These are phyloP conservation scores for Glycine tomentella DNA, from an alignment of 306 rosid species.

Conservation along the genomic window DNA sequence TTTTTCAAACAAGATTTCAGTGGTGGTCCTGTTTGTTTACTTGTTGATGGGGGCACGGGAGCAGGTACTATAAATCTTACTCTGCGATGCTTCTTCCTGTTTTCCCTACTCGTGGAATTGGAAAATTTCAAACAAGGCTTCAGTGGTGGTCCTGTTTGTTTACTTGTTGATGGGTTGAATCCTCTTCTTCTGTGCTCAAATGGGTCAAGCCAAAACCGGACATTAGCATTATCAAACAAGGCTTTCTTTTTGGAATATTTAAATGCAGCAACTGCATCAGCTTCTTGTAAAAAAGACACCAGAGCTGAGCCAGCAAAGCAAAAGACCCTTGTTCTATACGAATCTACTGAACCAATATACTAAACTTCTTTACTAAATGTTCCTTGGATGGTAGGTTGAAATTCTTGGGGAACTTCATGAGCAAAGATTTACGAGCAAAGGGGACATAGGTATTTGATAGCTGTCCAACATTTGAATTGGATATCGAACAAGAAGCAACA, in stretches of 20 bases:
- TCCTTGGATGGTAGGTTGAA: slow-evolving; percentile 51
- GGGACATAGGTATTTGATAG: slow-evolving; percentile 34
- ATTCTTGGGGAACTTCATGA: slow-evolving; percentile 55
- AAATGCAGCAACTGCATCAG: slow-evolving; percentile 52
- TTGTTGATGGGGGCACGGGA: not conserved
- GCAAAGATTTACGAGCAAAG: slow-evolving; percentile 31
- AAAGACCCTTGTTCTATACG: slow-evolving; percentile 41
- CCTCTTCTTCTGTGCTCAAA: slow-evolving; percentile 42
- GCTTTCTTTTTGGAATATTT: slow-evolving; percentile 49
- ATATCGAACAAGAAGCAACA: slow-evolving; percentile 38
- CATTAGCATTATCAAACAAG: slow-evolving; percentile 43
- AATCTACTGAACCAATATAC: slow-evolving; percentile 54
- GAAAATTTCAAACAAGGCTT: too few species aligned
- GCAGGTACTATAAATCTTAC: not conserved
- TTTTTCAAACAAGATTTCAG: slow-evolving; percentile 54
- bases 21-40: slow-evolving; percentile 39
- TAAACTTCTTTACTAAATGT: slow-evolving; percentile 50
- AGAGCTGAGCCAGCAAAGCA: slow-evolving; percentile 39
- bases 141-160: too few species aligned
- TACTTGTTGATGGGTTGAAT: not conserved
- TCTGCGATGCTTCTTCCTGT: too few species aligned
- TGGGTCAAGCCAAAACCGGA: slow-evolving; percentile 53
- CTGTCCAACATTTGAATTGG: slow-evolving; percentile 38
- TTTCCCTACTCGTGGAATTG: too few species aligned
- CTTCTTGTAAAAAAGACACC: slow-evolving; percentile 46